phyloP scores from a whole-genome alignment of 2,329 filamentous ascomycete species.

The Parastagonospora avenae region DNA sequence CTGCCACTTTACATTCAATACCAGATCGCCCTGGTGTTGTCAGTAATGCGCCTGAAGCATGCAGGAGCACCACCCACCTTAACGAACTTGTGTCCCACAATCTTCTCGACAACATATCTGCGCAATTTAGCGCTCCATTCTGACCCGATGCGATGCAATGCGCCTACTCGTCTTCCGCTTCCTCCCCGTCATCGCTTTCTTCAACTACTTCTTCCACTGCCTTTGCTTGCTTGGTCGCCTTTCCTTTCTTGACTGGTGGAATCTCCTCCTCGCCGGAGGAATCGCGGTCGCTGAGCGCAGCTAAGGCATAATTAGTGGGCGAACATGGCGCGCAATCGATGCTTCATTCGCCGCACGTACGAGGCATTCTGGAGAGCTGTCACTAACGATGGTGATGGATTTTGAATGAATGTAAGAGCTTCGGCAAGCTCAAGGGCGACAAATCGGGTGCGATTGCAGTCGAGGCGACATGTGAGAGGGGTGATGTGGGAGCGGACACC shows the following conservation, averaged over 20 bases:
- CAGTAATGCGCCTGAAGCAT: constrained; percentile 6
- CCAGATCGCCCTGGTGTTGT: constrained; percentile 31
- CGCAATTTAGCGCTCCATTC: constrained; percentile 28
- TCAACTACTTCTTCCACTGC: constrained; percentile 46
- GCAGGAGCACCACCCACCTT: constrained; percentile 45
- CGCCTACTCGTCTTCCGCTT: constrained; percentile 54
- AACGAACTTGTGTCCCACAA: constrained; percentile 66
- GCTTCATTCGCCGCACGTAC: constrained; percentile 31
- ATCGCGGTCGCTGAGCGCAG: constrained; percentile 49
- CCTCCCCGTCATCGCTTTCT: constrained; percentile 43
- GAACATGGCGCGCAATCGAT: constrained; percentile 2
- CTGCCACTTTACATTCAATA: constrained; percentile 80
- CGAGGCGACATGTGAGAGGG: constrained; percentile 4
- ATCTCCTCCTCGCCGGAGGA: constrained; percentile 40
- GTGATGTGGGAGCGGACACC: too few relatives aligned
- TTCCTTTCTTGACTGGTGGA: constrained; percentile 30
- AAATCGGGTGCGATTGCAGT: constrained; percentile 14
- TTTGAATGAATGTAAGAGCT: constrained; percentile 1
- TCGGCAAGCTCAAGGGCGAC: constrained; percentile 2
- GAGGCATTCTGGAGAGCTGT: constrained; percentile 36
- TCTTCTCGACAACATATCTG: constrained; percentile 77
- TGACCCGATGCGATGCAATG: constrained; percentile 3
- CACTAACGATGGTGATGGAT: constrained; percentile 9
- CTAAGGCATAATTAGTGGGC: constrained; percentile 33
- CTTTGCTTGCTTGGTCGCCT: constrained; percentile 16